Evolutionary conservation across 495 filamentous ascomycete genomes (phyloP).

Genomic region (Bathelium albidoporum): DNA sequence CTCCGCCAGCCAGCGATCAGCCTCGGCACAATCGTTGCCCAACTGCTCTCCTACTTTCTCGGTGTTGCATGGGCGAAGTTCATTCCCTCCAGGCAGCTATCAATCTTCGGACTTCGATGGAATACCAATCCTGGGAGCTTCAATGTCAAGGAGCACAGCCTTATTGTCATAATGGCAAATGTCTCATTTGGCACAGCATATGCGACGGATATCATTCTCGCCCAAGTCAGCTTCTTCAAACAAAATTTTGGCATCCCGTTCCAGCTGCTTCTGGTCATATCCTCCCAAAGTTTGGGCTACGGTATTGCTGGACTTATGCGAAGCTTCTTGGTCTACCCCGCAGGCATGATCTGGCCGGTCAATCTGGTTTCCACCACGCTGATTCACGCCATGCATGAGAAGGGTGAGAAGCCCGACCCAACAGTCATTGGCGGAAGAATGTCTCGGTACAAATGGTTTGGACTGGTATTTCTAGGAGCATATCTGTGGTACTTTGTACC

Average conservation of each 20-base stretch:
- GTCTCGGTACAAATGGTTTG: conserved; percentile 51
- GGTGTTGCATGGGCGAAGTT: conserved; percentile 49
- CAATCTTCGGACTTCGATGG: conserved; percentile 34
- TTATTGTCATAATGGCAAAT: conserved; percentile 12
- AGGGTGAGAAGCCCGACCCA: conserved; percentile 34
- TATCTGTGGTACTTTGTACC: conserved; percentile 54
- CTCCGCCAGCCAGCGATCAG: conserved; percentile 65
- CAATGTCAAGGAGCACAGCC: conserved; percentile 4
- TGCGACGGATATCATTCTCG: conserved; percentile 2
- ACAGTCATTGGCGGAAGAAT: conserved; percentile 45
- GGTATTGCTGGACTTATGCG: conserved; percentile 45
- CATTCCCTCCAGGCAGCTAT: conserved; percentile 52
- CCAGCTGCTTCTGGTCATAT: conserved; percentile 54
- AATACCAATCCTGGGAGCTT: conserved; percentile 5
- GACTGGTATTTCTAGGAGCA: conserved; percentile 37
- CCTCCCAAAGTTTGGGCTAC: conserved; percentile 43
- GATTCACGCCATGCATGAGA: conserved; percentile 32
- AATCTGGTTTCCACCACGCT: conserved; percentile 35
- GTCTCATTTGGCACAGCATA: conserved; percentile 1
- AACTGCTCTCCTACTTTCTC: conserved; percentile 71
- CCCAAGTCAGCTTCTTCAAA: conserved; percentile 7
- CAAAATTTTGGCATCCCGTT: conserved; percentile 6
- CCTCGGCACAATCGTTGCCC: conserved; percentile 72
- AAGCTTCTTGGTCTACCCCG: conserved; percentile 43
- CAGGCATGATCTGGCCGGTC: conserved; percentile 39